Percentiles rank a stretch among this genome's conserved stretches.
phyloP scores from a whole-genome alignment of 345 rosid genomes.

The Capsella bursapastoris region DNA sequence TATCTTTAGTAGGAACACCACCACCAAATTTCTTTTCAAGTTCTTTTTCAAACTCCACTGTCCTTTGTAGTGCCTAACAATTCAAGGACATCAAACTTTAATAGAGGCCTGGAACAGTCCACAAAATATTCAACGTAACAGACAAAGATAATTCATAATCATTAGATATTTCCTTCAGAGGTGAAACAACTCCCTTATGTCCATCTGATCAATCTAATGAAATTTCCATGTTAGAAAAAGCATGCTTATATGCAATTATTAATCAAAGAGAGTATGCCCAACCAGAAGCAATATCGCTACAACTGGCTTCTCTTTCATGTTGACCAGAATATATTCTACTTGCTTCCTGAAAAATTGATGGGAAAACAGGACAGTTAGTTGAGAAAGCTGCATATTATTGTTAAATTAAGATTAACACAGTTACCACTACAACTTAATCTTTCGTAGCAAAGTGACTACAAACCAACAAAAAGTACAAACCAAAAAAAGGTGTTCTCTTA shows the following conservation, averaged over 20 bases:
- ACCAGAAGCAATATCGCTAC: slow-evolving; percentile 87
- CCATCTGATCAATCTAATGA: slow-evolving; percentile 20
- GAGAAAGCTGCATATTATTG: slow-evolving; percentile 21
- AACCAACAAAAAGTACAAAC: slow-evolving; percentile 9
- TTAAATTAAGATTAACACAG: slow-evolving; percentile 22
- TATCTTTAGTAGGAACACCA: slow-evolving; percentile 65
- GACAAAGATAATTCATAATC: slow-evolving; percentile 1
- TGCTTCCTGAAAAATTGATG: slow-evolving; percentile 71
- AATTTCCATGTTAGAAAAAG: not conserved
- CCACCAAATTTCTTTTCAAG: slow-evolving; percentile 96
- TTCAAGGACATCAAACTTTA: slow-evolving; percentile 39
- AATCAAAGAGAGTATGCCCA: slow-evolving; percentile 44
- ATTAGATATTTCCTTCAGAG: slow-evolving; percentile 8
- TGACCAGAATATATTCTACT: slow-evolving; percentile 80
- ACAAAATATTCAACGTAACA: slow-evolving; percentile 1
- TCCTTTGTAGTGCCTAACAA: slow-evolving; percentile 85
- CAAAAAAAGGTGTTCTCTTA: not conserved
- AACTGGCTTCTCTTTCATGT: slow-evolving; percentile 92
- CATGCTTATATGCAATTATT: slow-evolving; percentile 25
- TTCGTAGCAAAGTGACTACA: slow-evolving; percentile 14
- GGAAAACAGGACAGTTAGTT: slow-evolving; percentile 16
- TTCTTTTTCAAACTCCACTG: slow-evolving; percentile 95
- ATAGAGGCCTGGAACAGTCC: slow-evolving; percentile 33
- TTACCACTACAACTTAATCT: slow-evolving; percentile 4
- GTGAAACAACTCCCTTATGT: slow-evolving; percentile 9